Evolutionary conservation across 2,329 filamentous ascomycete genomes (phyloP).

Genomic region (Kalmusia sp.): DNA sequence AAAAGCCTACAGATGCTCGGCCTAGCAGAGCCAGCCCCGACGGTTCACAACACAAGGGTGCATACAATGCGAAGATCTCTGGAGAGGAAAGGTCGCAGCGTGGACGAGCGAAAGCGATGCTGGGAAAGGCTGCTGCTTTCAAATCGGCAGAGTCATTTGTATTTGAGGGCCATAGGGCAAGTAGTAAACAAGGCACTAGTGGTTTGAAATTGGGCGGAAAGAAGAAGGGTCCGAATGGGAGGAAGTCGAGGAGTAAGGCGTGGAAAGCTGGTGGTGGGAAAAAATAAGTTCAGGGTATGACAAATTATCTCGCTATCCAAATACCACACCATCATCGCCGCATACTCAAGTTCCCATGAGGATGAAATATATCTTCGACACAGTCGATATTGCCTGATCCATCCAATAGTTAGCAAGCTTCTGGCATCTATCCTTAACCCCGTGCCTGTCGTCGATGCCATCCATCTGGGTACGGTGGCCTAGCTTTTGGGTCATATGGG

Average conservation of each 20-base stretch:
- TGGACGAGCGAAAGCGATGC: slow-evolving; percentile 76
- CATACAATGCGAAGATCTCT: slow-evolving; percentile 74
- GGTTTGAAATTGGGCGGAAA: slow-evolving; percentile 67
- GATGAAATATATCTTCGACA: too few relatives aligned
- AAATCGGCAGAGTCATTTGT: slow-evolving; percentile 73
- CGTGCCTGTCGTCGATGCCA: too few relatives aligned
- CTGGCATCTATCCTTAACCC: too few relatives aligned
- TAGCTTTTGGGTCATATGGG: too few relatives aligned
- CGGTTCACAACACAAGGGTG: slow-evolving; percentile 46
- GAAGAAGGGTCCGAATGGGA: slow-evolving; percentile 52
- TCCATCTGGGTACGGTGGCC: too few relatives aligned
- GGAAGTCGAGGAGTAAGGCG: slow-evolving; percentile 52
- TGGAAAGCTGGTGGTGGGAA: slow-evolving; percentile 52
- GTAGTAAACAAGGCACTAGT: slow-evolving; percentile 68
- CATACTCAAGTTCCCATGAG: too few relatives aligned
- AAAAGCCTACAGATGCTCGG: slow-evolving; percentile 30
- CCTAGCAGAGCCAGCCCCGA: slow-evolving; percentile 13
- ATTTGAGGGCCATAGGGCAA: slow-evolving; percentile 83
- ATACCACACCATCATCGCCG: too few relatives aligned
- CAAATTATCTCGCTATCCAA: too few relatives aligned
- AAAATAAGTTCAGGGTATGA: too few relatives aligned
- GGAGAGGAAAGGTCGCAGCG: slow-evolving; percentile 73
- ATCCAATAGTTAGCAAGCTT: too few relatives aligned
- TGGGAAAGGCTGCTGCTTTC: slow-evolving; percentile 72
- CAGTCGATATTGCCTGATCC: too few relatives aligned